Evolutionary conservation across 306 rosid genomes (phyloP).

Genomic region (Fagus sylvatica): DNA sequence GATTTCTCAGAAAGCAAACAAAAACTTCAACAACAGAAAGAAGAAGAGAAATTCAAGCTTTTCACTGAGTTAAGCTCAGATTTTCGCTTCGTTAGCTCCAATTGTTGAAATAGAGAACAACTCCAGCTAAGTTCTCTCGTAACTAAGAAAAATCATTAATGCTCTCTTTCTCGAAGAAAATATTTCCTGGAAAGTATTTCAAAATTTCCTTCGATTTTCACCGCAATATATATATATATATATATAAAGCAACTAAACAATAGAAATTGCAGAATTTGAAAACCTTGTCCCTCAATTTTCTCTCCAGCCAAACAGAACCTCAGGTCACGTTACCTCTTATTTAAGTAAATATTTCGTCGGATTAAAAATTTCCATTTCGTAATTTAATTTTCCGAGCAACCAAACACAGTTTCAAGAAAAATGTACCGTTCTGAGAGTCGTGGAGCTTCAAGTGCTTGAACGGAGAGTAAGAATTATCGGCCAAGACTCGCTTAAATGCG

Average conservation of each 20-base stretch:
- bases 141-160: background rate
- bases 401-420: background rate
- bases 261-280: background rate
- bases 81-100: background rate
- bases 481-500: conserved; percentile 67
- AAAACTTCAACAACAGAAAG: background rate
- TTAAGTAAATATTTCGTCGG: background rate
- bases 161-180: background rate
- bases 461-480: conserved; percentile 68
- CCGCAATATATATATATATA: too few relatives aligned
- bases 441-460: conserved; percentile 64
- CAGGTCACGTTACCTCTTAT: background rate
- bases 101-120: background rate
- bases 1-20: background rate
- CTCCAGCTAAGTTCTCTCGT: background rate
- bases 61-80: background rate
- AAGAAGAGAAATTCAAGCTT: background rate
- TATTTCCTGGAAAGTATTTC: too few relatives aligned
- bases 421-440: conserved; percentile 35
- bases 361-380: background rate
- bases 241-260: background rate
- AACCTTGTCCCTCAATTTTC: background rate
- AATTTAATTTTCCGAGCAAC: background rate
- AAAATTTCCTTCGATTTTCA: too few relatives aligned
- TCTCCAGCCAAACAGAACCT: conserved; percentile 2